Base-by-base conservation (phyloP, 1,284 basidiomycete species). In the Caloboletus inedulis region DNA sequence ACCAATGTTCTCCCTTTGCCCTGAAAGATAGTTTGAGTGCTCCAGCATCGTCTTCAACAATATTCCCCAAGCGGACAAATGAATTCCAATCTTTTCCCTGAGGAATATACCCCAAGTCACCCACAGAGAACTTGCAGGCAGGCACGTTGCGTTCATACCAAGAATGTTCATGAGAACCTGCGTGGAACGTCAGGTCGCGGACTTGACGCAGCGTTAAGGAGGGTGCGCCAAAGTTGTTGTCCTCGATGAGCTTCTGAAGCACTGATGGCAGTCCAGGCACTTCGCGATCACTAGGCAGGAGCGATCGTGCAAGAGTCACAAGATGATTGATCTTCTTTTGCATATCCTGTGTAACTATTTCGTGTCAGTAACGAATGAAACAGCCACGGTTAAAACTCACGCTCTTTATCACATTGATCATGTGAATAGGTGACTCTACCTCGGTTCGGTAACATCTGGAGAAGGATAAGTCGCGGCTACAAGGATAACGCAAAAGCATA, bases 91-190 rank as follows among this genome's bases (percentile, higher is more conserved):
- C 63, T 27, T 63, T 65, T 12, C 66, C 69, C 2, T 56, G 51
- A 0, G 72, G 71, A 33, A 80, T 61, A 51, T 77, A 79, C 9
- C 78, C 78, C 19, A 77, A 58, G 52, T 81, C 79, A 1, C 78
- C 79, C 21, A 76, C 69, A 3, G 57, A 47, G 49, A 75, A 77
- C 49, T 72, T 69, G 51, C 69, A 67, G 7, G 72, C 64, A 8
- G 70, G 71, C 27, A 77, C 71, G 19, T 66, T 67, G 46, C 64
- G 72, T 55, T 73, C 69, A 33, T 65, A 61, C 73, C 79, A 81
- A 5, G 69, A 63, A 46, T 74, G 70, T n/a, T 72, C 66, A 51
- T 77, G 77, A 4, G 60, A 55, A 7, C 62, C 60, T 8, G 69
- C 60, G 27, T 68, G 61, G 42, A 80, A 68, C 14, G 69, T 72